phyloP scores from a whole-genome alignment of 116 monocot species.

The Zostera marina region DNA sequence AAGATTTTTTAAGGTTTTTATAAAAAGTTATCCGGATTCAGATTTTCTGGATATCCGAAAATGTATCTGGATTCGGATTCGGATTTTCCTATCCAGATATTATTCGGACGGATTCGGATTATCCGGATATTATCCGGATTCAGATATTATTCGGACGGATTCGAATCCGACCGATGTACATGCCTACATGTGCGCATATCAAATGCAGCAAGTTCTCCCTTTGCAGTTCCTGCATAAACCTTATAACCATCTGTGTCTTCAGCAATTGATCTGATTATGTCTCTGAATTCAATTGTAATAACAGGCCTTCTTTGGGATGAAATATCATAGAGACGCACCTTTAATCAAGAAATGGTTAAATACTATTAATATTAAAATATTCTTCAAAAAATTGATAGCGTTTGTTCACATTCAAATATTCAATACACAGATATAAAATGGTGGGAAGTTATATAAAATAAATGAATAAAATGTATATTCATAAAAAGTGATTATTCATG shows the following conservation, averaged over 20 bases:
- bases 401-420: not conserved
- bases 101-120: too few species aligned
- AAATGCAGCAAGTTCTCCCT: slow-evolving; percentile 82
- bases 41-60: too few species aligned
- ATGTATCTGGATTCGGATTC: too few species aligned
- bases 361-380: not conserved
- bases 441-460: not conserved
- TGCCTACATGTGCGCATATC: too few species aligned
- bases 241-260: slow-evolving; percentile 59
- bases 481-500: slow-evolving; percentile 48
- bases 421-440: not conserved
- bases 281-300: slow-evolving; percentile 59
- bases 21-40: too few species aligned
- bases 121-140: too few species aligned
- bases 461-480: not conserved
- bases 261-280: slow-evolving; percentile 51
- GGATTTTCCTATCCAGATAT: too few species aligned
- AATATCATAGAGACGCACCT: slow-evolving; percentile 86
- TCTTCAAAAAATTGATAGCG: not conserved
- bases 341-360: not conserved
- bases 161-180: too few species aligned
- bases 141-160: too few species aligned
- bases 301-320: slow-evolving; percentile 82
- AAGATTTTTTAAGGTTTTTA: too few species aligned
- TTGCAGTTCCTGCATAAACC: slow-evolving; percentile 58